These are phyloP conservation scores for Phytophthora tentaculata DNA, from an alignment of 352 stramenopile species.

Conservation along the genomic window DNA sequence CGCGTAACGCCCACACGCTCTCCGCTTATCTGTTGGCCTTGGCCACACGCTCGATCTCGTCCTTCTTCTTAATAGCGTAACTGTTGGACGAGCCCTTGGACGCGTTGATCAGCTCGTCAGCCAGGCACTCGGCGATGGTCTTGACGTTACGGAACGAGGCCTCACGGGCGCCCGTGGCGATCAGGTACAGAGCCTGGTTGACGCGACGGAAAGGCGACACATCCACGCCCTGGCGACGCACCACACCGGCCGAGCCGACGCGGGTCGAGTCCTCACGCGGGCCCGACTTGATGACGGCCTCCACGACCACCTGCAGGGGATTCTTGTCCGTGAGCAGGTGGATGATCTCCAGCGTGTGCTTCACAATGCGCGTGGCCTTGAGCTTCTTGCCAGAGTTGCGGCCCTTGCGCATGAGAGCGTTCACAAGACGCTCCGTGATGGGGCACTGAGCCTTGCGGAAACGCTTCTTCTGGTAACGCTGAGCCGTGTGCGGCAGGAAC, in stretches of 20 bases:
- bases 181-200: conserved; percentile 99
- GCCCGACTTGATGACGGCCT: conserved; percentile 94
- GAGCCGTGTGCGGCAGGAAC: conserved; percentile 99
- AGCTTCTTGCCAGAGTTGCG: conserved; percentile 99
- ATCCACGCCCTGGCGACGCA: conserved; percentile 99
- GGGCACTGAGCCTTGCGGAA: conserved; percentile 99
- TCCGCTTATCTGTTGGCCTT: conserved; percentile 99
- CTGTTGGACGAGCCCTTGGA: conserved; percentile 99
- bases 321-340: conserved; percentile 99
- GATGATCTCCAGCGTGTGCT: conserved; percentile 99
- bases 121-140: conserved; percentile 99
- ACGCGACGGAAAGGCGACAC: conserved; percentile 99
- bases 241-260: conserved; percentile 98
- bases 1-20: conserved; percentile 12
- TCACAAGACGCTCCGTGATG: conserved; percentile 98
- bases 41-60: conserved; percentile 99
- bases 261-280: conserved; percentile 99
- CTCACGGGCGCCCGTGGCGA: conserved; percentile 97
- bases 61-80: conserved; percentile 99
- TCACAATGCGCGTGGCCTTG: conserved; percentile 98
- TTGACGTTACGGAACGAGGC: conserved; percentile 99
- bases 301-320: conserved; percentile 97
- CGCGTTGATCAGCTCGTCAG: conserved; percentile 99
- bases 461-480: conserved; percentile 99
- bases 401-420: conserved; percentile 98